These are phyloP conservation scores for Oemleria cerasiformis DNA, from an alignment of 306 rosid genomes.

Conservation along the genomic window DNA sequence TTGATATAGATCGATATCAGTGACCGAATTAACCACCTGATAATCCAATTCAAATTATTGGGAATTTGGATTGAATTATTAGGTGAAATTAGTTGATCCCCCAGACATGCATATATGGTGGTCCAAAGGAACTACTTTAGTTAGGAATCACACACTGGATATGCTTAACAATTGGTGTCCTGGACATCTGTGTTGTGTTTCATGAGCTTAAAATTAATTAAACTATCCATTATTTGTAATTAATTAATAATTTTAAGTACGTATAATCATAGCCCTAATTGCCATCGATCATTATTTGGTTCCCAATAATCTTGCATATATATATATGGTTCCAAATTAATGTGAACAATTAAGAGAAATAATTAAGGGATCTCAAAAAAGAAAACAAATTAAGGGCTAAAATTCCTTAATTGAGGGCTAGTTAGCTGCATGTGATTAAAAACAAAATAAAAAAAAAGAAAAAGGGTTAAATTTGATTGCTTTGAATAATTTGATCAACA, in stretches of 20 bases:
- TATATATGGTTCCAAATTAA: too few species aligned
- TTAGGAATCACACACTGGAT: background rate
- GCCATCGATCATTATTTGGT: background rate
- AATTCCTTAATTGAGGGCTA: conserved; percentile 1
- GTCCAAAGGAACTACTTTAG: conserved; percentile 6
- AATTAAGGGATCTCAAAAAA: background rate
- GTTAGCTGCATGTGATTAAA: background rate
- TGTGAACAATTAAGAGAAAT: background rate
- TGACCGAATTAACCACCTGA: too few species aligned
- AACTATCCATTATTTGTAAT: background rate
- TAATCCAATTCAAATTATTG: background rate
- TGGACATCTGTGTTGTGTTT: too few species aligned
- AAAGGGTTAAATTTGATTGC: background rate
- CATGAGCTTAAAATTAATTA: background rate
- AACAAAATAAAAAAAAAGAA: too few species aligned
- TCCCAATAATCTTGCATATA: background rate
- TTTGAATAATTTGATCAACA: conserved; percentile 21
- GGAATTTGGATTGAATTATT: background rate
- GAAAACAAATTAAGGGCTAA: background rate
- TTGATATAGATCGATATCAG: too few species aligned
- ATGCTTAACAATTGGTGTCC: background rate
- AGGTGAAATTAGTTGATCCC: background rate
- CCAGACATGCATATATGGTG: background rate
- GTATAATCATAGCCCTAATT: background rate
- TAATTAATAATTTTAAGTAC: background rate